Evolutionary conservation across 768 basidiomycete species (phyloP).

Genomic region (Austroboletus festivus): DNA sequence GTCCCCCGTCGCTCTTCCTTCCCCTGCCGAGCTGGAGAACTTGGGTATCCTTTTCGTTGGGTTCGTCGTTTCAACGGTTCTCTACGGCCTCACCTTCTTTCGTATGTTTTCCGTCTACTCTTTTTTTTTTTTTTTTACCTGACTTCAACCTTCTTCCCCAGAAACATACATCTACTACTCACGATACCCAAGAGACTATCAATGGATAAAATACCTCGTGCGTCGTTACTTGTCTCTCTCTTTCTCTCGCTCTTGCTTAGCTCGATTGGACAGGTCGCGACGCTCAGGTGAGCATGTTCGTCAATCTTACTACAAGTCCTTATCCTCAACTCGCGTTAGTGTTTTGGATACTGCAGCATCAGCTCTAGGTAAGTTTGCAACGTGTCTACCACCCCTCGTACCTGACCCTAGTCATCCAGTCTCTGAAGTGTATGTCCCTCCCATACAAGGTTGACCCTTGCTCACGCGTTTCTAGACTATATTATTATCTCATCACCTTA

Average conservation of each 20-base stretch:
- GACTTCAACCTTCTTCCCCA: background rate
- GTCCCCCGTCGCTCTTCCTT: background rate
- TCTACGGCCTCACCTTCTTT: slow-evolving; percentile 36
- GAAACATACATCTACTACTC: slow-evolving; percentile 31
- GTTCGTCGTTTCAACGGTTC: slow-evolving; percentile 23
- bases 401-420: slow-evolving; percentile 22
- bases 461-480: slow-evolving; percentile 23
- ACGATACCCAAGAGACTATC: slow-evolving; percentile 21
- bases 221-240: background rate
- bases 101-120: slow-evolving; percentile 15
- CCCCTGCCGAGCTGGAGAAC: slow-evolving; percentile 25
- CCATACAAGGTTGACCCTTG: background rate
- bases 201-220: slow-evolving; percentile 22
- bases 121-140: background rate
- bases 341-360: slow-evolving; percentile 24
- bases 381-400: no score
- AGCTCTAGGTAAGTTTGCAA: slow-evolving; percentile 22
- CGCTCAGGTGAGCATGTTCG: slow-evolving; percentile 10
- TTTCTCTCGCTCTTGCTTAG: background rate
- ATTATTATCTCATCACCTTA: slow-evolving; percentile 26
- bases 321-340: slow-evolving; percentile 7
- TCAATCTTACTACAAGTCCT: background rate
- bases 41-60: slow-evolving; percentile 26
- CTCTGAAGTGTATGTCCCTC: slow-evolving; percentile 23
- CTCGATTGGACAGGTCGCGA: slow-evolving; percentile 16